These are phyloP conservation scores for Fusarium tanahbumbuense DNA, from an alignment of 2,329 filamentous ascomycete genomes.

Conservation along the genomic window DNA sequence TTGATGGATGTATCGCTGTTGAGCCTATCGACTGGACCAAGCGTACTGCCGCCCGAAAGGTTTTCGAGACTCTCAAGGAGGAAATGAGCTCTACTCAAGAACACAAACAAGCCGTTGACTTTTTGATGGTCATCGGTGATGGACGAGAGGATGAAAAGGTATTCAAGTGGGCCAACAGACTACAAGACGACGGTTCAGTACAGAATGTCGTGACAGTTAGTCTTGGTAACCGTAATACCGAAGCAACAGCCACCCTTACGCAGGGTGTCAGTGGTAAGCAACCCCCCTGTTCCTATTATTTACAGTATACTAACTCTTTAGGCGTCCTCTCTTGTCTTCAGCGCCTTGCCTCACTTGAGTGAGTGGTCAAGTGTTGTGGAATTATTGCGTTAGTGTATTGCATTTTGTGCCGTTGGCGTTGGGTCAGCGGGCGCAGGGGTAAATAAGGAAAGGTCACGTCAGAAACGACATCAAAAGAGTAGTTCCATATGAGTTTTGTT, in stretches of 20 bases:
- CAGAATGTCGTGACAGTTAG: slow-evolving; percentile 85
- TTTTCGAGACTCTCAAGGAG: slow-evolving; percentile 70
- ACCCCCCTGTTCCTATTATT: neutral
- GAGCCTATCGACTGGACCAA: slow-evolving; percentile 91
- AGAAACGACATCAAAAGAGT: slow-evolving; percentile 30
- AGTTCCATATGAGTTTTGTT: slow-evolving; percentile 16
- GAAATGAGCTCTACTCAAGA: slow-evolving; percentile 48
- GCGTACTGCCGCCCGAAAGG: slow-evolving; percentile 79
- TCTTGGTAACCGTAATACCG: slow-evolving; percentile 86
- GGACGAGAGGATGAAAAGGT: slow-evolving; percentile 93
- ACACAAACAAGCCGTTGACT: slow-evolving; percentile 71
- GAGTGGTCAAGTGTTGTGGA: slow-evolving; percentile 26
- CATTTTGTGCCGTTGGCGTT: slow-evolving; percentile 45
- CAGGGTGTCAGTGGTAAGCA: slow-evolving; percentile 85
- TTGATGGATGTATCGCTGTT: slow-evolving; percentile 84
- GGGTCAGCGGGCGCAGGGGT: slow-evolving; percentile 41
- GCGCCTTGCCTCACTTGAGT: slow-evolving; percentile 52
- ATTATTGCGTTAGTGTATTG: slow-evolving; percentile 39
- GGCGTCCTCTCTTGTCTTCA: slow-evolving; percentile 59
- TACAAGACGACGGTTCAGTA: slow-evolving; percentile 69
- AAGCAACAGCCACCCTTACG: slow-evolving; percentile 85
- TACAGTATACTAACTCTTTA: slow-evolving; percentile 29
- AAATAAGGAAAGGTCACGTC: slow-evolving; percentile 21
- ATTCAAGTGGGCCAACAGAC: slow-evolving; percentile 91
- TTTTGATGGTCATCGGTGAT: slow-evolving; percentile 89